A percentile compares a stretch with the other conserved stretches of the same genome.
Conservation (phyloP, 768 basidiomycete genomes). For the Boletus huronensis region DNA sequence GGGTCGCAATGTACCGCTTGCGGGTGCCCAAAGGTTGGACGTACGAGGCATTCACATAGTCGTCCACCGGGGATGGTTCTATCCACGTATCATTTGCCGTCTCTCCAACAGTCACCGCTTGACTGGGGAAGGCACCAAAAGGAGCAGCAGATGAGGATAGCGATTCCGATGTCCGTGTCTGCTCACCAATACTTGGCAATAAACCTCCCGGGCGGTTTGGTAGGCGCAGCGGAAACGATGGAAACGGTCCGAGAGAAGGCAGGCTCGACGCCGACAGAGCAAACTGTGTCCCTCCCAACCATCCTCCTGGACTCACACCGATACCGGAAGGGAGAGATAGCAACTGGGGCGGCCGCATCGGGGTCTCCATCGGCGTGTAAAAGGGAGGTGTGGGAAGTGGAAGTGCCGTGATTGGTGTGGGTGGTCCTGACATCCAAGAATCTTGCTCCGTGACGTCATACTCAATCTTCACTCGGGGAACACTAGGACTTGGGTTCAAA, state of each 20-base stretch:
- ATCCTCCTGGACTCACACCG: not conserved
- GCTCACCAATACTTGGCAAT: slow-evolving; percentile 18
- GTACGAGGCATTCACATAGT: slow-evolving; percentile 95
- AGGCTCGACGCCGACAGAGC: not conserved
- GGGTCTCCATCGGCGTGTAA: slow-evolving; percentile 28
- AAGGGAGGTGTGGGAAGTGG: slow-evolving; percentile 24
- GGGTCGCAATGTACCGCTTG: slow-evolving; percentile 90
- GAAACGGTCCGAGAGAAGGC: slow-evolving; percentile 4
- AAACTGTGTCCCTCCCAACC: slow-evolving; percentile 8
- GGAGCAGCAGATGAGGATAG: not conserved
- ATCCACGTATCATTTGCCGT: not conserved
- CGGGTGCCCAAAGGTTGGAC: slow-evolving; percentile 83
- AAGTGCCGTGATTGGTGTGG: slow-evolving; percentile 21
- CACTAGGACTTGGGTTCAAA: not conserved
- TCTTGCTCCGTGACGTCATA: slow-evolving; percentile 22
- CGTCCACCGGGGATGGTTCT: slow-evolving; percentile 52
- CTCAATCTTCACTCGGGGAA: slow-evolving; percentile 24
- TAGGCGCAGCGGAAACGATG: slow-evolving; percentile 17
- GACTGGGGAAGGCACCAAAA: not conserved
- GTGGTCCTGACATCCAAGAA: slow-evolving; percentile 17
- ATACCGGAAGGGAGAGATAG: slow-evolving; percentile 1
- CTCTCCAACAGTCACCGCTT: not conserved
- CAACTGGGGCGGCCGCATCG: slow-evolving; percentile 13
- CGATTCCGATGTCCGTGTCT: slow-evolving; percentile 2
- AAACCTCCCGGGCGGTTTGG: slow-evolving; percentile 12